Percentiles rank a stretch among this genome's conserved stretches.
Evolutionary conservation across 108 stramenopile genomes (phyloP).

Genomic region (Skeletonema menzelii): DNA sequence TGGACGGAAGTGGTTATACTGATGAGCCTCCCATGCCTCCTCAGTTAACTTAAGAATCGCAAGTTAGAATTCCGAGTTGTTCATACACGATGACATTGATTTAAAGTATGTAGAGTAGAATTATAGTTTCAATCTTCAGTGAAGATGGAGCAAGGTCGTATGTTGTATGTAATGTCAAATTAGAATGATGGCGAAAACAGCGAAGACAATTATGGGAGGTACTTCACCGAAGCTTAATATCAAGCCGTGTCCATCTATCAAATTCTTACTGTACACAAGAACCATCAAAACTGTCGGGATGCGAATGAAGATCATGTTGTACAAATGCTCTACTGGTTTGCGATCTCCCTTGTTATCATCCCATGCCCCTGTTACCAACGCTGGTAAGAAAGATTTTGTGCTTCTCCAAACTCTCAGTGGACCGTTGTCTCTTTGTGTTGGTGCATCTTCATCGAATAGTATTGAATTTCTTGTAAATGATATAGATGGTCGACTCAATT

Average conservation of each 20-base stretch:
- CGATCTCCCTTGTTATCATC: constrained; percentile 41
- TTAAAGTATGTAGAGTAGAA: background rate
- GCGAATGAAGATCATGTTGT: constrained; percentile 65
- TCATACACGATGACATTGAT: background rate
- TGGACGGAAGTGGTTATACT: constrained; percentile 7
- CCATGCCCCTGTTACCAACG: constrained; percentile 61
- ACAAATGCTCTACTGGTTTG: constrained; percentile 62
- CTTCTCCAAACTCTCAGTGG: constrained; percentile 49
- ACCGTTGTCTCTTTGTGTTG: constrained; percentile 51
- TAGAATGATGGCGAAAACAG: constrained; percentile 49
- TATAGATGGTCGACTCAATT: constrained; percentile 57
- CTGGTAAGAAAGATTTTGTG: constrained; percentile 41
- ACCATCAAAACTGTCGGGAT: constrained; percentile 51
- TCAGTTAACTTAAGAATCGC: background rate
- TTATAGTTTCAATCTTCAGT: background rate
- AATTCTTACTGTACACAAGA: constrained; percentile 52
- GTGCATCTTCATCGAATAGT: constrained; percentile 61
- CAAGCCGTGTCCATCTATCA: constrained; percentile 54
- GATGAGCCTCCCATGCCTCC: constrained; percentile 26
- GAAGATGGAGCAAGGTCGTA: background rate
- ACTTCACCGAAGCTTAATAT: constrained; percentile 63
- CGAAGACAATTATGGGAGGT: constrained; percentile 50
- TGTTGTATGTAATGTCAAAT: background rate
- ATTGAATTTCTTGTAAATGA: constrained; percentile 61
- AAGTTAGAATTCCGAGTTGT: background rate